These are phyloP conservation scores for Penicillium silybi DNA, from an alignment of 495 filamentous ascomycete species.

Conservation along the genomic window DNA sequence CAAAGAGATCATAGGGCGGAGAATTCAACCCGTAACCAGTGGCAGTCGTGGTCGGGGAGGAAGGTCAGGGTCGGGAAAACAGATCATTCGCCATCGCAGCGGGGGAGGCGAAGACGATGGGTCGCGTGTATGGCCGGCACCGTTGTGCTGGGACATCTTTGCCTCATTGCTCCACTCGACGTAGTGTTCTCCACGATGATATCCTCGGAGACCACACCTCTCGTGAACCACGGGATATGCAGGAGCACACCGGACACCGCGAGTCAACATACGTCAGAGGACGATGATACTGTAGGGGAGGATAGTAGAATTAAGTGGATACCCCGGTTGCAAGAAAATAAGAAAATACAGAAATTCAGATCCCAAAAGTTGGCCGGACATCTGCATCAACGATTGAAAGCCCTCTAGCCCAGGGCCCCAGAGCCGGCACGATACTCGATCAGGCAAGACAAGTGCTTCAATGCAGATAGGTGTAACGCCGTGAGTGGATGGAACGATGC, in stretches of 20 bases:
- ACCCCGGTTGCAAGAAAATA: background rate
- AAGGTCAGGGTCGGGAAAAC: background rate
- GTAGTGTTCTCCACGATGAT: background rate
- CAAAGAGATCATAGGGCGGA: background rate
- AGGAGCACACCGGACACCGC: background rate
- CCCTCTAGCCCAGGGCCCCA: background rate
- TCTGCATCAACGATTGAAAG: background rate
- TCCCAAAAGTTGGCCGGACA: no score
- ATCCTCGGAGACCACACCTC: background rate
- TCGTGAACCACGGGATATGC: background rate
- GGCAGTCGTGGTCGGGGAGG: background rate
- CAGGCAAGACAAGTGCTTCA: background rate
- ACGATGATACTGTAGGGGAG: background rate
- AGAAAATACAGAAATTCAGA: no score
- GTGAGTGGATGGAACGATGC: background rate
- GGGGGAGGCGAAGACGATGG: constrained; percentile 14
- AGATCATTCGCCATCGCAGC: constrained; percentile 18
- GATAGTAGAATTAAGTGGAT: background rate
- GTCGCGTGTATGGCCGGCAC: background rate
- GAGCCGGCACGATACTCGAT: background rate
- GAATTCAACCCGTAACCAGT: constrained; percentile 1
- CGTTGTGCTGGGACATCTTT: background rate
- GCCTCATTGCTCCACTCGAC: background rate
- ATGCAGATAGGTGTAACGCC: background rate
- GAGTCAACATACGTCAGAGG: no score